Conservation (phyloP, 257 asterid species). For the Lantana camara region DNA sequence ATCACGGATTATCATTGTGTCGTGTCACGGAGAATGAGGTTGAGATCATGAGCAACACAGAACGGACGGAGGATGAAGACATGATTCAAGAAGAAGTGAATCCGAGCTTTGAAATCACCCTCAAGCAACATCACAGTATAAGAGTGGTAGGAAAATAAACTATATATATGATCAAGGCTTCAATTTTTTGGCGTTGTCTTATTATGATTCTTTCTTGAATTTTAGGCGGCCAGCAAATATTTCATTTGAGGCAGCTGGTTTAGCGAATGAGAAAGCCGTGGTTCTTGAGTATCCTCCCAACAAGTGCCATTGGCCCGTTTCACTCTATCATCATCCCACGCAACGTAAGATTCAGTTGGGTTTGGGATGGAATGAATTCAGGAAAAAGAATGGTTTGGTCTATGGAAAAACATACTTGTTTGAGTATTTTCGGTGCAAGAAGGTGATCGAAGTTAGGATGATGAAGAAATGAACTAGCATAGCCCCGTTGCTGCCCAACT, state of each 20-base stretch:
- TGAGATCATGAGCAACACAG: not conserved
- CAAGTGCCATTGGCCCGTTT: constrained; percentile 11
- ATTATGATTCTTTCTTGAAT: not conserved
- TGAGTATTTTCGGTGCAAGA: too few species aligned
- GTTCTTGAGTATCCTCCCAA: constrained; percentile 21
- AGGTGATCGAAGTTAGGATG: too few species aligned
- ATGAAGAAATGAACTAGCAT: not conserved
- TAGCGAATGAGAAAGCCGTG: not conserved
- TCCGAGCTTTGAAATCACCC: not conserved
- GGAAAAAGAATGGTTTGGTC: too few species aligned
- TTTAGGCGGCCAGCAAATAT: constrained; percentile 4
- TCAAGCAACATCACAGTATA: not conserved
- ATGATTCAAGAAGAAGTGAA: not conserved
- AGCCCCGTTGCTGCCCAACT: not conserved
- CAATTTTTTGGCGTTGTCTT: too few species aligned
- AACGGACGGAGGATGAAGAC: too few species aligned
- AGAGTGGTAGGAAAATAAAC: constrained; percentile 19
- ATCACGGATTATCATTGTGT: not conserved
- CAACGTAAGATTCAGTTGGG: too few species aligned
- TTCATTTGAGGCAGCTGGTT: constrained; percentile 21
- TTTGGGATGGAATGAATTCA: too few species aligned
- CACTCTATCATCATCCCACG: not conserved
- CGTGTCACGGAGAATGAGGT: not conserved
- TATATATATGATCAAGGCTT: not conserved
- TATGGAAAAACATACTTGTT: too few species aligned